Conservation (phyloP, 352 stramenopile species). For the Phytophthora litchii region DNA sequence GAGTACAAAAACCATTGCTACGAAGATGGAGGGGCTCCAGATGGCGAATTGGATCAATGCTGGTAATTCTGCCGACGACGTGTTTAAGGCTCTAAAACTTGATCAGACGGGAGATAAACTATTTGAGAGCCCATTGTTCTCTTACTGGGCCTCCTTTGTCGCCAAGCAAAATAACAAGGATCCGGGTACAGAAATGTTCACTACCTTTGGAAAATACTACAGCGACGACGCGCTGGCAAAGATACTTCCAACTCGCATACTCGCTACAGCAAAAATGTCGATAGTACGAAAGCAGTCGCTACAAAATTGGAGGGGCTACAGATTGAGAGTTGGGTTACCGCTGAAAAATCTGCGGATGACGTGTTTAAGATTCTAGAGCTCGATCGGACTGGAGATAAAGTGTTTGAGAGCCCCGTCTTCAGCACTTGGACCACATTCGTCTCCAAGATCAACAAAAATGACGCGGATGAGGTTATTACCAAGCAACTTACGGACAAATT, state of each 20-base stretch:
- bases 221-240: conserved; percentile 8
- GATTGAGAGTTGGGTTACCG: neutral
- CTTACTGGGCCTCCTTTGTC: neutral
- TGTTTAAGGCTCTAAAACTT: conserved; percentile 10
- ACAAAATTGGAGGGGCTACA: conserved; percentile 6
- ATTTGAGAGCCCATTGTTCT: conserved; percentile 2
- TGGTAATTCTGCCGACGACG: neutral
- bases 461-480: conserved; percentile 3
- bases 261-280: conserved; percentile 4
- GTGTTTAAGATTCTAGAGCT: conserved; percentile 10
- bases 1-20: neutral
- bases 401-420: conserved; percentile 4
- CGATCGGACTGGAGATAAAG: neutral
- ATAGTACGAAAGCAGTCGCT: conserved; percentile 1
- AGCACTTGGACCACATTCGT: conserved; percentile 2
- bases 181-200: neutral
- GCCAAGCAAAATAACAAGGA: neutral
- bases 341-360: neutral
- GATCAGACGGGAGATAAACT: neutral
- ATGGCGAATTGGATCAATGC: neutral
- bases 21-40: conserved; percentile 3
- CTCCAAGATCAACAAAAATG: conserved; percentile 1
- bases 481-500: neutral
- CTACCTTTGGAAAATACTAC: neutral
- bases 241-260: neutral